Base-by-base conservation (phyloP, 108 stramenopile species). In the Craspedostauros australis region DNA sequence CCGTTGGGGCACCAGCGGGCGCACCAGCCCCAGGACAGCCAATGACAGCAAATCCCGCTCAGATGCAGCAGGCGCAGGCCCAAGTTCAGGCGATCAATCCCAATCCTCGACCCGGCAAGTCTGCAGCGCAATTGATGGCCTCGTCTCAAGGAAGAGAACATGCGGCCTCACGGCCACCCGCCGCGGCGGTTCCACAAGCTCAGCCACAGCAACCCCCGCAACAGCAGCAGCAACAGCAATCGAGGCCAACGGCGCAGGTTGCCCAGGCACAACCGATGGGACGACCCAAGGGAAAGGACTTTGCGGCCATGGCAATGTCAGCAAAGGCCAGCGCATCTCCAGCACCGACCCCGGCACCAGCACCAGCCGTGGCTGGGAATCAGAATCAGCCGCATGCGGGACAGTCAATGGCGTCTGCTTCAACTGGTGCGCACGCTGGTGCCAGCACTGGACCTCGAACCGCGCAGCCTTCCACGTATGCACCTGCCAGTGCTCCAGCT, bases 211-310 rank as follows among this genome's bases (percentile, higher is more conserved):
- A 39, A 15, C 54, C 11, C 5, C 60, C 22, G 14, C 28, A 47
- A 45, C 20, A 36, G 9, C 33, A 2, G 24, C 47, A 20, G 12
- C 52, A 14, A 2, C 23, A 46, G 15, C 29, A 24, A 52, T 21
- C 47, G 32, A 29, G 33, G 32, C 1, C 51, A 53, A 20, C 51
- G 39, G 42, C 19, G 22, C 55, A 57, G 45, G 4, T 28, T 28
- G 25, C 23, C 14, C 43, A 29, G 29, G 22, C 48, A n/a, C 25
- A 31, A 12, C 12, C 44, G 2, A 5, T 36, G 4, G 50, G 75
- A 4, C 72, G 65, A 40, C 73, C 80, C 41, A 88, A 88, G 45
- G 86, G 86, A 6, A 88, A 88, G 41, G 80, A 88, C 59, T 77
- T 88, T 41, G 68, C 68, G n/a, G 78, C 82, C 20, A 84, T 88